phyloP scores from a whole-genome alignment of 75 land plant species.

The Adiantum capillusveneris region DNA sequence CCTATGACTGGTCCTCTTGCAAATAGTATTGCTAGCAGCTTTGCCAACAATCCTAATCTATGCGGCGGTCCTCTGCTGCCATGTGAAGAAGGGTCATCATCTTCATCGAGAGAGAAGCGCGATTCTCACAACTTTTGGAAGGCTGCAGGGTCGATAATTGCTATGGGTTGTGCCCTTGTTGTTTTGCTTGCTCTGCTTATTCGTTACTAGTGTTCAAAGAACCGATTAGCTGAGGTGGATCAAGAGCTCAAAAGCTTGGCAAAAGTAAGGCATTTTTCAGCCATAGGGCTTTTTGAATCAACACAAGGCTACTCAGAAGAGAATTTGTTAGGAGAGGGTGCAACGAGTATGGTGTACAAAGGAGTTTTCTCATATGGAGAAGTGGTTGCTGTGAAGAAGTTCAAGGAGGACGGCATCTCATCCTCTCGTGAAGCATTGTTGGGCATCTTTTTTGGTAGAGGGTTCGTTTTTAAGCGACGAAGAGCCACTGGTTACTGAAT shows the following conservation, averaged over 20 bases:
- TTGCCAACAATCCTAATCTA: too few species aligned
- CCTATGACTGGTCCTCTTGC: too few species aligned
- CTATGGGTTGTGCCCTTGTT: slow-evolving; percentile 52
- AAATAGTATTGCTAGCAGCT: slow-evolving; percentile 52
- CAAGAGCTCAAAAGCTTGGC: slow-evolving; percentile 58
- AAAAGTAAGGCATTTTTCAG: slow-evolving; percentile 46
- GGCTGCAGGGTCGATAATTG: slow-evolving; percentile 50
- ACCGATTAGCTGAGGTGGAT: slow-evolving; percentile 47
- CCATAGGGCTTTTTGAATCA: slow-evolving; percentile 51
- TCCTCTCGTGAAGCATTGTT: too few species aligned
- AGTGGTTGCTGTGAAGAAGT: too few species aligned
- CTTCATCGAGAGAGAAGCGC: too few species aligned
- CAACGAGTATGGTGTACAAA: too few species aligned
- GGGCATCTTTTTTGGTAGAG: too few species aligned
- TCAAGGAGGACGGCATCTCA: too few species aligned
- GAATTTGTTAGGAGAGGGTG: slow-evolving; percentile 45
- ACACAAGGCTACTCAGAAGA: slow-evolving; percentile 54
- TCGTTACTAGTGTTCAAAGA: slow-evolving; percentile 43
- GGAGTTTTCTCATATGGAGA: too few species aligned
- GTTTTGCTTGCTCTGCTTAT: slow-evolving; percentile 50
- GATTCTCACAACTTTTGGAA: slow-evolving; percentile 7
- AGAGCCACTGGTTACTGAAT: too few species aligned
- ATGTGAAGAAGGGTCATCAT: slow-evolving; percentile 10
- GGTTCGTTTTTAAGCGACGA: too few species aligned
- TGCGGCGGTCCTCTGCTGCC: slow-evolving; percentile 61